These are phyloP conservation scores for Beta macrorhiza DNA, from an alignment of 179 eudicot genomes.

Conservation along the genomic window DNA sequence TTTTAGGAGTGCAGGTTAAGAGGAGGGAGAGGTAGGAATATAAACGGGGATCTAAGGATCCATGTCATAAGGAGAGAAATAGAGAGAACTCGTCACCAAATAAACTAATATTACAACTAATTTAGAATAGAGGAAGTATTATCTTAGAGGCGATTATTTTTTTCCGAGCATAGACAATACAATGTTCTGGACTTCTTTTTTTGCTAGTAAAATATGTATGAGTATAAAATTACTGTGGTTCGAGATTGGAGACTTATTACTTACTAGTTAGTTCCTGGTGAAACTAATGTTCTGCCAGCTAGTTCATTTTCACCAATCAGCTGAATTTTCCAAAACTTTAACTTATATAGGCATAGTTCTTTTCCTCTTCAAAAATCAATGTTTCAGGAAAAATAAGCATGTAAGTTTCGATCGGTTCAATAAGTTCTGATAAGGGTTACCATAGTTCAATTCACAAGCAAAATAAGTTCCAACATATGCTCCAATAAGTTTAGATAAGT, in stretches of 20 bases:
- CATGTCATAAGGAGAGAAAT: too few relatives aligned
- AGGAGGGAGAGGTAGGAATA: too few relatives aligned
- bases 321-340: background rate
- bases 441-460: background rate
- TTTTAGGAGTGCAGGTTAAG: too few relatives aligned
- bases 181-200: background rate
- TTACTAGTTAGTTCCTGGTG: too few relatives aligned
- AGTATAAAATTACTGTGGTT: too few relatives aligned
- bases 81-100: too few relatives aligned
- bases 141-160: background rate
- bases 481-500: too few relatives aligned
- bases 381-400: background rate
- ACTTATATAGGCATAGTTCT: background rate
- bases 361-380: too few relatives aligned
- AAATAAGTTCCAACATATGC: background rate
- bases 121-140: too few relatives aligned
- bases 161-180: constrained; percentile 3
- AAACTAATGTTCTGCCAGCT: background rate
- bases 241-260: background rate
- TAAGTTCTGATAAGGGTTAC: background rate
- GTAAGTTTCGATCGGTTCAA: background rate
- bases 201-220: background rate
- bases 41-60: too few relatives aligned
- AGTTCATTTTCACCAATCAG: background rate
- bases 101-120: too few relatives aligned